Evolutionary conservation across 768 basidiomycete genomes (phyloP).

Genomic region (Leccinum truebloodii): DNA sequence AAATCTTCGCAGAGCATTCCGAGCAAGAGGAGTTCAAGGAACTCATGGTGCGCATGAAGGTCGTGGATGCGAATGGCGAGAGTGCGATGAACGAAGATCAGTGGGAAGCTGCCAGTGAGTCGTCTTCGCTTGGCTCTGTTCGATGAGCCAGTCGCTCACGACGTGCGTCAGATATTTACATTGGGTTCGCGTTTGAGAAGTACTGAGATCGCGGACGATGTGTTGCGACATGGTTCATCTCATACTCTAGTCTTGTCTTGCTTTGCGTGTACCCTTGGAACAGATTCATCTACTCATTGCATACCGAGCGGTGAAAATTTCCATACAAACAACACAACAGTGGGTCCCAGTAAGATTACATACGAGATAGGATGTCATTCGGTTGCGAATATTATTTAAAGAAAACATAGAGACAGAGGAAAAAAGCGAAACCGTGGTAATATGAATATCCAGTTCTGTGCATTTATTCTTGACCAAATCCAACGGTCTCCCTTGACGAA

Average conservation of each 20-base stretch:
- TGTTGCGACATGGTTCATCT: slow-evolving; percentile 4
- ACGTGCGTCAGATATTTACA: slow-evolving; percentile 72
- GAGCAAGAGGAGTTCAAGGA: slow-evolving; percentile 77
- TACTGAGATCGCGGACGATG: slow-evolving; percentile 25
- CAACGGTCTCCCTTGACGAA: slow-evolving; percentile 76
- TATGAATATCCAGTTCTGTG: slow-evolving; percentile 9
- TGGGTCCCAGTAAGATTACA: slow-evolving; percentile 33
- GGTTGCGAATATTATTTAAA: slow-evolving; percentile 3
- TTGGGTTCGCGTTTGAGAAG: slow-evolving; percentile 92
- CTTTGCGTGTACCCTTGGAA: slow-evolving; percentile 4
- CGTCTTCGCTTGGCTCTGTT: not conserved
- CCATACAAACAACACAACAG: slow-evolving; percentile 20
- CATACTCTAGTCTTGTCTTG: not conserved
- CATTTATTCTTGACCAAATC: slow-evolving; percentile 89
- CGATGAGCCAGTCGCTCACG: slow-evolving; percentile 7
- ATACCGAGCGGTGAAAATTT: not conserved
- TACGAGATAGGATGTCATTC: slow-evolving; percentile 26
- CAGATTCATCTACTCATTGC: not conserved
- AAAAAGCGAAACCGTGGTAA: slow-evolving; percentile 9
- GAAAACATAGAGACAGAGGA: not conserved
- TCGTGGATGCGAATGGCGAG: slow-evolving; percentile 81
- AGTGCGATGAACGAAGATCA: slow-evolving; percentile 94
- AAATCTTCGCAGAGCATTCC: slow-evolving; percentile 81
- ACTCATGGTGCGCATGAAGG: slow-evolving; percentile 89
- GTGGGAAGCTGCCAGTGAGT: slow-evolving; percentile 99